Evolutionary conservation across 805 yeast genomes (phyloP), one percentile per base, ranked within the genome.

Genomic region (Saccharomycopsis sp.): DNA sequence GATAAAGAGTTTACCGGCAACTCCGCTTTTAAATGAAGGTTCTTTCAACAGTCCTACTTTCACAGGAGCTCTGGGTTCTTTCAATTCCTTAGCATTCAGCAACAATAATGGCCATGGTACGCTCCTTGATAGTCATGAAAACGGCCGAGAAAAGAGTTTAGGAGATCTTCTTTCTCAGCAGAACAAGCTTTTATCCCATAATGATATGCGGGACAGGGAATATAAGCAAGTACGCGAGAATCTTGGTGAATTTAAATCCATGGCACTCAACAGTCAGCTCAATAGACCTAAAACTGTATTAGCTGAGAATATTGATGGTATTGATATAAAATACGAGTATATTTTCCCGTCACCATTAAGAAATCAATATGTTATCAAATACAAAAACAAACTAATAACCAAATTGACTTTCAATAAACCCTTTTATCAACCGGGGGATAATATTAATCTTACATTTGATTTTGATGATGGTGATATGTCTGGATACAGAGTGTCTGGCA

Each of bases 381-480:
- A 77, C 56, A 71, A 75, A 56, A 73, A 77, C 7, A 66, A 71
- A 51, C 65, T 70, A 12, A 71, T 82, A 7, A 77, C 82, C 0
- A 72, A 69, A 17, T 52, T 78, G 19, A 58, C 65, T 0, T 67
- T 78, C 25, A 73, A 79, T 5, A 75, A 74, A 59, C 69, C 74
- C 1, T 71, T 73, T 47, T 78, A 73, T 60, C 72, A 78, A 19
- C 69, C 75, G 2, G 78, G 83, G 1, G 84, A 80, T 50, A 73
- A 74, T 17, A 70, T 83, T 7, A 72, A 74, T 20, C 61, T 79
- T 5, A 66, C 64, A 19, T 65, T 76, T 49, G 75, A 70, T 61
- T 73, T 77, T 20, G 61, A 68, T 3, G 63, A 69, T 12, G 68
- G 73, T 1, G 41, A 54, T 15, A 22, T 24, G 17, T 57, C 62